These are phyloP conservation scores for Elongisporangium senticosum DNA, from an alignment of 352 stramenopile genomes.

Conservation along the genomic window DNA sequence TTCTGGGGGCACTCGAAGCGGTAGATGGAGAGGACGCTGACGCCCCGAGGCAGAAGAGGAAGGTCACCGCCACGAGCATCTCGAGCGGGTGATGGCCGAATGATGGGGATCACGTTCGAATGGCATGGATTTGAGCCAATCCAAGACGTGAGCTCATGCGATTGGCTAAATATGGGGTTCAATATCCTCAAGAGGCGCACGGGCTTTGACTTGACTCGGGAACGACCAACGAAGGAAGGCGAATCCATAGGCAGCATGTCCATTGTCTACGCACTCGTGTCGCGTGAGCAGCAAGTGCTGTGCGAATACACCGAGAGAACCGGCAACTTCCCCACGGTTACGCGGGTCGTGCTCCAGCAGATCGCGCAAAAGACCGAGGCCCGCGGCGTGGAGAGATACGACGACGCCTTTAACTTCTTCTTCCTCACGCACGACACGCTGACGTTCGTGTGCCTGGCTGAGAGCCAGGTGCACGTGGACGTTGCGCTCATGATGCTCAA, in stretches of 20 bases:
- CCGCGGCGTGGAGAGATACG: conserved; percentile 73
- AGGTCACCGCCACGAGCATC: background rate
- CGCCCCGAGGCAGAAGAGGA: background rate
- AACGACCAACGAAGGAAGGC: background rate
- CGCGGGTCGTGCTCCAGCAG: conserved; percentile 67
- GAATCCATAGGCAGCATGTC: conserved; percentile 39
- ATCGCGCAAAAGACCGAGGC: conserved; percentile 8
- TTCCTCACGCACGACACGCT: conserved; percentile 67
- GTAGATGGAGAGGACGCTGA: background rate
- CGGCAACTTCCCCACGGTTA: conserved; percentile 74
- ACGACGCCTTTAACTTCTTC: conserved; percentile 73
- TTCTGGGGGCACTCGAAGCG: background rate
- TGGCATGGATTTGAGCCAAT: background rate
- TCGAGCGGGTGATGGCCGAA: background rate
- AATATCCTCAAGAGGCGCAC: background rate
- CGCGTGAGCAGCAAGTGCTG: conserved; percentile 66
- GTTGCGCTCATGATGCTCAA: conserved; percentile 70
- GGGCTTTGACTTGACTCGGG: background rate
- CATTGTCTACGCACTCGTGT: conserved; percentile 69
- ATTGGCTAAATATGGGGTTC: background rate
- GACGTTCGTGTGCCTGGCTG: conserved; percentile 83
- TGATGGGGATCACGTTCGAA: background rate
- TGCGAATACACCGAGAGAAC: conserved; percentile 73
- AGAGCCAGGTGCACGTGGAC: conserved; percentile 68
- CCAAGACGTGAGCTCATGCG: background rate